Percentiles rank a stretch among this genome's conserved stretches.
Evolutionary conservation across 2,329 filamentous ascomycete species (phyloP).

Genomic region (Epichloe bromicola): DNA sequence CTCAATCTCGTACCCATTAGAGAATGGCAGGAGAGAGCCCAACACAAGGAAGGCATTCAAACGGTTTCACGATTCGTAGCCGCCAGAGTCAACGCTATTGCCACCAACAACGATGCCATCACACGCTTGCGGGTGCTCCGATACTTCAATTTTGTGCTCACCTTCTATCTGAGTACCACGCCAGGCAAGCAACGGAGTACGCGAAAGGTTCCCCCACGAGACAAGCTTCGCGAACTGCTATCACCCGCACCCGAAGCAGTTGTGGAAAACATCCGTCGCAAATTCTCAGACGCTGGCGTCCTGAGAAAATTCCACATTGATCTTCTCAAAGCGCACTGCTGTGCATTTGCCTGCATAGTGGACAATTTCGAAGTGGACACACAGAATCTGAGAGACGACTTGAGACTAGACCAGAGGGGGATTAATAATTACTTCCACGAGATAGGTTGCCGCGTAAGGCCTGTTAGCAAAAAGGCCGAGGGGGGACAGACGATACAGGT

Average conservation of each 20-base stretch:
- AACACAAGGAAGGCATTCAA: slow-evolving; percentile 41
- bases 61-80: slow-evolving; percentile 53
- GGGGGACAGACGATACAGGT: slow-evolving; percentile 40
- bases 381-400: slow-evolving; percentile 54
- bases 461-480: slow-evolving; percentile 47
- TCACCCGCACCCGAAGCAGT: slow-evolving; percentile 47
- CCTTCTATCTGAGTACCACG: slow-evolving; percentile 36
- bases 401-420: slow-evolving; percentile 57
- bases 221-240: slow-evolving; percentile 46
- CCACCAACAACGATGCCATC: slow-evolving; percentile 39
- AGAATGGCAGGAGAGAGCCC: slow-evolving; percentile 60
- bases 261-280: slow-evolving; percentile 53
- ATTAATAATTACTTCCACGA: slow-evolving; percentile 63
- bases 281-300: slow-evolving; percentile 50
- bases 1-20: slow-evolving; percentile 55
- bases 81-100: slow-evolving; percentile 41
- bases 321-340: slow-evolving; percentile 60
- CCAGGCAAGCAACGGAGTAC: slow-evolving; percentile 33
- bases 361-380: slow-evolving; percentile 65
- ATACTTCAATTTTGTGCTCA: slow-evolving; percentile 44
- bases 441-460: slow-evolving; percentile 56
- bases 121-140: slow-evolving; percentile 44
- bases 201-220: slow-evolving; percentile 43
- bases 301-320: slow-evolving; percentile 63
- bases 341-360: slow-evolving; percentile 55